phyloP scores from a whole-genome alignment of 305 asterid species.

The Andrographis paniculata region DNA sequence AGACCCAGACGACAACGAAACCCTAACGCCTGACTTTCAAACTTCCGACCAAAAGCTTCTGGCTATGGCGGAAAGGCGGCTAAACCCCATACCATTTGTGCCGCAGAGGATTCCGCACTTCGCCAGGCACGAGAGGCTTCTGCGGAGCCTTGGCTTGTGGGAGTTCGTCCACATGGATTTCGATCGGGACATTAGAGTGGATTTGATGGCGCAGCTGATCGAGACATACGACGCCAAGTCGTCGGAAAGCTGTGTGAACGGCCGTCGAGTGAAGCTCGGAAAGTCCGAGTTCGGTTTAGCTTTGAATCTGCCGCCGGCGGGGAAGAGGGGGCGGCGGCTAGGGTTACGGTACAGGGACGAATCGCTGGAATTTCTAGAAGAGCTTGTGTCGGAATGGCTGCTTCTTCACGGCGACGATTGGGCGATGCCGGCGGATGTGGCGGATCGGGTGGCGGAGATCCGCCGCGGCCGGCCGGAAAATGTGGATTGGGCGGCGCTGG shows the following conservation, averaged over 20 bases:
- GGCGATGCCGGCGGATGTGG: conserved; percentile 58
- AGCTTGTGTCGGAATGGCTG: conserved; percentile 50
- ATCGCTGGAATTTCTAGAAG: conserved; percentile 35
- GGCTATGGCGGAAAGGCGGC: no score
- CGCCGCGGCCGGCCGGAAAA: conserved; percentile 70
- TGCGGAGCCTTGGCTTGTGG: conserved; percentile 63
- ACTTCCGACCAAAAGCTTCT: no score
- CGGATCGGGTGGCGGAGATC: conserved; percentile 42
- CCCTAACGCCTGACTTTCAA: no score
- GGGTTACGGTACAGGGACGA: conserved; percentile 34
- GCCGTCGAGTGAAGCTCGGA: no score
- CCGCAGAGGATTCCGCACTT: conserved; percentile 33
- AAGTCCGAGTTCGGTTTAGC: conserved; percentile 67
- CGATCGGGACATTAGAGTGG: conserved; percentile 40
- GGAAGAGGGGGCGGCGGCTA: conserved; percentile 32
- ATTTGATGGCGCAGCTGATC: conserved; percentile 53
- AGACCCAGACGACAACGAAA: no score
- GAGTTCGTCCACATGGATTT: conserved; percentile 47
- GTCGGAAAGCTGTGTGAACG: no score
- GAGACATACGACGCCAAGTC: conserved; percentile 37
- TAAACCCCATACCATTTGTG: conserved; percentile 50
- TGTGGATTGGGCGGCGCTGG: conserved; percentile 80
- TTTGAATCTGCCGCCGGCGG: conserved; percentile 34
- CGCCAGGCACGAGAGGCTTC: conserved; percentile 34
- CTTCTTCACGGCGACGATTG: conserved; percentile 69